Percentiles rank a stretch among this genome's conserved stretches.
Evolutionary conservation across 257 asterid genomes (phyloP).

Genomic region (Ajuga chamaepitys): DNA sequence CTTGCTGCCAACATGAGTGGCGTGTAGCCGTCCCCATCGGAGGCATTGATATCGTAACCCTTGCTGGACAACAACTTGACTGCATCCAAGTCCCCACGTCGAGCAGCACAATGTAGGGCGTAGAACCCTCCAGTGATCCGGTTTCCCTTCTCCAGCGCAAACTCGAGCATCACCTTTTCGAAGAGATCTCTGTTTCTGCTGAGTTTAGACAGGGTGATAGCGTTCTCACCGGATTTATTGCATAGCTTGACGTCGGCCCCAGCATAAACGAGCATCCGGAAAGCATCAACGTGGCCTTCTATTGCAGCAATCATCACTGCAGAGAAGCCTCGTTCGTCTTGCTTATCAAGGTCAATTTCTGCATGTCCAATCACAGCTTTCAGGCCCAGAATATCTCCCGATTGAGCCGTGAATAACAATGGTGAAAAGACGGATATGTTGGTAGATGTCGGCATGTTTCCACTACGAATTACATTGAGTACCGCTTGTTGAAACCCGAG

Average conservation of each 20-base stretch:
- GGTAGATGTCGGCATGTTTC: slow-evolving; percentile 44
- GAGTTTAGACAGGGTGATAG: slow-evolving; percentile 42
- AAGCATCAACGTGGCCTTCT: slow-evolving; percentile 70
- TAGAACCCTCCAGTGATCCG: slow-evolving; percentile 49
- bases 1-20: slow-evolving; percentile 78
- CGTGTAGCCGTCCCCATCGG: slow-evolving; percentile 56
- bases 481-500: slow-evolving; percentile 46
- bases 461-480: slow-evolving; percentile 41
- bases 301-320: slow-evolving; percentile 71
- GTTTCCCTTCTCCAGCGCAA: slow-evolving; percentile 68
- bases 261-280: slow-evolving; percentile 61
- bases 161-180: slow-evolving; percentile 70
- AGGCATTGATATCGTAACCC: slow-evolving; percentile 50
- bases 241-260: slow-evolving; percentile 68
- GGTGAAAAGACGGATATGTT: slow-evolving; percentile 45
- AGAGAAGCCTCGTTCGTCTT: slow-evolving; percentile 65
- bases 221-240: slow-evolving; percentile 58
- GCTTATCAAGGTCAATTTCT: slow-evolving; percentile 43
- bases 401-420: slow-evolving; percentile 50
- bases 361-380: slow-evolving; percentile 36
- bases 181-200: slow-evolving; percentile 49
- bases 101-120: slow-evolving; percentile 74
- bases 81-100: slow-evolving; percentile 56
- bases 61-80: slow-evolving; percentile 46
- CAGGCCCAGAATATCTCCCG: slow-evolving; percentile 54